Evolutionary conservation across 2,329 filamentous ascomycete genomes (phyloP), one percentile per base, ranked within the genome.

Genomic region (Ceratocystis papillata): DNA sequence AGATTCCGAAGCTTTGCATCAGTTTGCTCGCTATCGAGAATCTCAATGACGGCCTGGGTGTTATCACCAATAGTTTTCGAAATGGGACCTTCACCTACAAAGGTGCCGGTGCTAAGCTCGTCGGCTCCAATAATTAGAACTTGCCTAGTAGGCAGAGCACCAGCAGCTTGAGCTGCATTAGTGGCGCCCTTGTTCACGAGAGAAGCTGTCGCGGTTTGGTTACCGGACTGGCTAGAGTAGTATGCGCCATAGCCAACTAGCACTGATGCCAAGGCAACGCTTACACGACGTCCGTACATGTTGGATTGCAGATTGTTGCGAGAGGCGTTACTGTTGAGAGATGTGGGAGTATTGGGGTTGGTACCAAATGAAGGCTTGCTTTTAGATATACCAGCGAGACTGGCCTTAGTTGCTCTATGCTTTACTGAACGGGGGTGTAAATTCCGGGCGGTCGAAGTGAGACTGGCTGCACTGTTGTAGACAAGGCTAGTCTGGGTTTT

Each of bases 11-110:
- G 78, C 78, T 93, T 96, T 72, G 90, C 84, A 15, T 91, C 95
- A 28, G 90, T 91, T 80, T 99, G 92, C 67, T 96, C 93, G 0
- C 93, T 89, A 10, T 89, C 95, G 76, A 99, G 80, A 93, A 99
- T 99, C 79, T 96, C 93, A 68, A 99, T 80, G 44, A 96, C 87
- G 73, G 88, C 90, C 70, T 87, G 84, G 37, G 91, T 90, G 74
- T 88, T 88, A 73, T 90, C 88, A 76, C 92, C 88, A 2, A 88
- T 90, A 71, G 89, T 83, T 78, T 99, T 99, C 59, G 88, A 89
- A 68, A 99, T 84, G 22, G 93, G 91, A 5, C 86, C 88, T 72
- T 96, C 89, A 67, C 89, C 90, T 20, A 90, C 85, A 69, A 96
- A 87, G 7, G 89, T 89, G 28, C 89, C 89, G 10, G 93, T 94